Evolutionary conservation across 2,329 filamentous ascomycete species (phyloP).

Genomic region (Byssothecium circinans): DNA sequence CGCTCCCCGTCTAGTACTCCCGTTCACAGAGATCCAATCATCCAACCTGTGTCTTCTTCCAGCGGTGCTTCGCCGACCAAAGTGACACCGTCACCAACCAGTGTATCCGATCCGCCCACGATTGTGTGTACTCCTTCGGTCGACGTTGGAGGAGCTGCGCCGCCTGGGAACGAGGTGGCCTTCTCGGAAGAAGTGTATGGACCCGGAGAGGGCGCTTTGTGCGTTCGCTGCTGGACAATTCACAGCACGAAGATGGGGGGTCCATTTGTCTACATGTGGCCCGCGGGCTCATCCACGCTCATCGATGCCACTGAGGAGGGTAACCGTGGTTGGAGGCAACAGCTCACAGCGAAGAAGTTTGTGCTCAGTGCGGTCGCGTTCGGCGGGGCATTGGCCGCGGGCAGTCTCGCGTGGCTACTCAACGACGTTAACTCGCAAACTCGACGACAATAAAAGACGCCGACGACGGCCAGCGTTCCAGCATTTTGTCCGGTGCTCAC

Average conservation of each 20-base stretch:
- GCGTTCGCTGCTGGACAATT: slow-evolving; percentile 1
- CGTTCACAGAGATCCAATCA: background rate
- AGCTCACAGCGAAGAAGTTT: background rate
- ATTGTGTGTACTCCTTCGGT: background rate
- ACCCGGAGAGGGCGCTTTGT: background rate
- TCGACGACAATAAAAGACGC: background rate
- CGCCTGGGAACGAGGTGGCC: background rate
- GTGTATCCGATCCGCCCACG: background rate
- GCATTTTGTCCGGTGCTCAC: background rate
- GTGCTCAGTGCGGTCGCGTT: background rate
- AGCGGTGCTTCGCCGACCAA: background rate
- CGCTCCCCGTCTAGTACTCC: background rate
- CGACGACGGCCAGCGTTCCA: background rate
- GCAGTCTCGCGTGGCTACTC: background rate
- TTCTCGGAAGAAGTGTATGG: background rate
- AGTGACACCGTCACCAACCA: background rate
- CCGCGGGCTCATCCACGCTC: background rate
- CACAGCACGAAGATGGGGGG: background rate
- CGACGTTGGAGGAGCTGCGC: background rate
- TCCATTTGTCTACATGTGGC: background rate
- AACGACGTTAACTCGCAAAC: background rate
- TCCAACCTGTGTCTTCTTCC: background rate
- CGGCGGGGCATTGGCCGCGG: background rate
- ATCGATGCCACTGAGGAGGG: background rate
- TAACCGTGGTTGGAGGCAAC: background rate